Base-by-base conservation (phyloP, 2,329 filamentous ascomycete species). In the Aspergillus floridensis region DNA sequence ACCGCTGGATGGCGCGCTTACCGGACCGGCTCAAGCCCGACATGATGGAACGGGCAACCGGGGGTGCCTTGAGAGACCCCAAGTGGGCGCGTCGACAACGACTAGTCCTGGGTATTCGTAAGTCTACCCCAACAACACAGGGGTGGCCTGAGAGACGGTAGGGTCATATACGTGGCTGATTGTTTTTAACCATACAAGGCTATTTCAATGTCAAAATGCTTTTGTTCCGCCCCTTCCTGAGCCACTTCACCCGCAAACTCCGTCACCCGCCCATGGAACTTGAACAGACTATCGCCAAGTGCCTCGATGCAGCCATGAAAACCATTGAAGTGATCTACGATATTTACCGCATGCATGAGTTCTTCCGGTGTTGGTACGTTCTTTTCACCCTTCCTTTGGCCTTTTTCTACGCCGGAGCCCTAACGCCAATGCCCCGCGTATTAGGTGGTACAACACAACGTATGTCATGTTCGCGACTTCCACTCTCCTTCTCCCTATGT, bases 391-490 rank as follows among this genome's bases (percentile, higher is more conserved):
- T 41, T 44, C 16, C 8, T 12, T 6, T n/a, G 16, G 14, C 4
- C 3, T 5, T 44, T 16, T 14, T 21, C 10, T 7, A 29, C 1
- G 5, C 8, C 7, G 5, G 26, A 29, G 26, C 26, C 3, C 2
- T 22, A 24, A 11, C 21, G 3, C 46, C 41, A 19, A 49, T 2
- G 26, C 35, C 63, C 47, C 64, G 22, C 26, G 19, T 2, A 14
- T 4, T 48, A 77, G 75, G 75, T 77, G 75, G 72, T 78, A 79
- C 56, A 79, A 79, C 59, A 72, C 74, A 47, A 78, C 76, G 0
- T 79, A 78, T 49, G 70, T 77, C 4, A 74, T 76, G 64, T 77
- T 77, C 55, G 76, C 75, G 35, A 74, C 72, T 24, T 72, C 71
- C 3, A 75, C 75, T 1, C 68, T 78, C 26, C 70, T 76, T 21